Conservation (phyloP, 2,329 filamentous ascomycete genomes). For the Didymella pinodella region DNA sequence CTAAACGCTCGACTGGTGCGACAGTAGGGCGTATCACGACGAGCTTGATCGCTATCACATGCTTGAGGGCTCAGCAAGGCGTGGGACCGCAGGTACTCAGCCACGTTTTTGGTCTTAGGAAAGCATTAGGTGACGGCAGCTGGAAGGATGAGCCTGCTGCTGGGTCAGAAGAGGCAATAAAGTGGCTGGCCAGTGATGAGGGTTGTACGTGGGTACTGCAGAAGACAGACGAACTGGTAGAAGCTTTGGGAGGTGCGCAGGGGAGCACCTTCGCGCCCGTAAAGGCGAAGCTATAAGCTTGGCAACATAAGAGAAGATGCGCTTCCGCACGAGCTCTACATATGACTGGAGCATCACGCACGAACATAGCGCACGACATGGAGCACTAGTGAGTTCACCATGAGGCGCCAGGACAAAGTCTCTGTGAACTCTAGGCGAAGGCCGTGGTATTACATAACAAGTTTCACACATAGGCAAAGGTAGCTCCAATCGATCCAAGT, state of each 20-base stretch:
- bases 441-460: too few species aligned
- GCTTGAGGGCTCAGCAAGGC: slow-evolving; percentile 78
- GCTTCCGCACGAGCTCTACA: too few species aligned
- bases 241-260: slow-evolving; percentile 39
- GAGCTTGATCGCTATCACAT: slow-evolving; percentile 75
- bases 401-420: too few species aligned
- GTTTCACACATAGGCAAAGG: too few species aligned
- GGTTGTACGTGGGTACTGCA: slow-evolving; percentile 70
- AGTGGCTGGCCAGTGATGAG: slow-evolving; percentile 71
- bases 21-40: slow-evolving; percentile 75
- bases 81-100: slow-evolving; percentile 83
- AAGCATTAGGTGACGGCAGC: slow-evolving; percentile 74
- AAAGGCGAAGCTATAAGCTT: slow-evolving; percentile 37
- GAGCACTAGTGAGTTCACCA: not conserved
- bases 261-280: slow-evolving; percentile 44
- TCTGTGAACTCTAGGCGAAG: too few species aligned
- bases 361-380: not conserved
- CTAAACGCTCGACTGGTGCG: slow-evolving; percentile 57
- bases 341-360: not conserved
- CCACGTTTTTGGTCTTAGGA: slow-evolving; percentile 81
- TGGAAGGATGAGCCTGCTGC: slow-evolving; percentile 58
- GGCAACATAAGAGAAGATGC: too few species aligned
- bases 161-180: slow-evolving; percentile 61
- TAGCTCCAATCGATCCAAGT: not conserved
- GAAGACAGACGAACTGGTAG: slow-evolving; percentile 68